Percentiles rank a stretch among this genome's conserved stretches.
These are phyloP conservation scores for Mycena belliarum DNA, from an alignment of 768 basidiomycete genomes.

Conservation along the genomic window DNA sequence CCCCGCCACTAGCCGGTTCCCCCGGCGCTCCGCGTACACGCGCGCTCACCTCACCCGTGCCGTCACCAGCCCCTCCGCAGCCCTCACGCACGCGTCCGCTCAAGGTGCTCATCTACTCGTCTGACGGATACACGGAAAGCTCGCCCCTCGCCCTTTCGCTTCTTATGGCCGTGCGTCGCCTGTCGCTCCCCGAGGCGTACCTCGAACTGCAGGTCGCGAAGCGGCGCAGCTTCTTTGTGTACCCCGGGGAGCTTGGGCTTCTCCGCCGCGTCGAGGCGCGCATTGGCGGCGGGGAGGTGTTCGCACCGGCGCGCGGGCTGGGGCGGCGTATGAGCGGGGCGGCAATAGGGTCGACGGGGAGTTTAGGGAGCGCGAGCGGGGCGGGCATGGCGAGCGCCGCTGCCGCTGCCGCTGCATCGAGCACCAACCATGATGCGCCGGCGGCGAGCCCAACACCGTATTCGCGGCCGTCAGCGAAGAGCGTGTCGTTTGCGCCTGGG, in stretches of 20 bases:
- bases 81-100: constrained; percentile 57
- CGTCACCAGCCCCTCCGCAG: constrained; percentile 34
- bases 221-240: constrained; percentile 88
- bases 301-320: constrained; percentile 27
- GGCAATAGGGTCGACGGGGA: constrained; percentile 33
- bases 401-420: background rate
- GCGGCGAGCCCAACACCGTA: background rate
- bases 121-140: constrained; percentile 93
- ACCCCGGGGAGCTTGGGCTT: constrained; percentile 75
- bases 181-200: constrained; percentile 86
- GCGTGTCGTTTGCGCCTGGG: constrained; percentile 43
- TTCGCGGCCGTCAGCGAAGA: constrained; percentile 50
- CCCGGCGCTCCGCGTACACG: constrained; percentile 15
- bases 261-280: constrained; percentile 68
- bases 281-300: constrained; percentile 39
- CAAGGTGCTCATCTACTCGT: constrained; percentile 78
- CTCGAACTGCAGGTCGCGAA: constrained; percentile 84
- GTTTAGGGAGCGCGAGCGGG: constrained; percentile 31
- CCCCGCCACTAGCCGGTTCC: background rate
- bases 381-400: constrained; percentile 8
- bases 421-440: background rate
- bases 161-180: constrained; percentile 73
- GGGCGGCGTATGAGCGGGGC: constrained; percentile 31
- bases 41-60: constrained; percentile 24
- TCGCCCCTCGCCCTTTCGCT: constrained; percentile 84